These are phyloP conservation scores for Citrus hindsii DNA, from an alignment of 345 rosid species.

Conservation along the genomic window DNA sequence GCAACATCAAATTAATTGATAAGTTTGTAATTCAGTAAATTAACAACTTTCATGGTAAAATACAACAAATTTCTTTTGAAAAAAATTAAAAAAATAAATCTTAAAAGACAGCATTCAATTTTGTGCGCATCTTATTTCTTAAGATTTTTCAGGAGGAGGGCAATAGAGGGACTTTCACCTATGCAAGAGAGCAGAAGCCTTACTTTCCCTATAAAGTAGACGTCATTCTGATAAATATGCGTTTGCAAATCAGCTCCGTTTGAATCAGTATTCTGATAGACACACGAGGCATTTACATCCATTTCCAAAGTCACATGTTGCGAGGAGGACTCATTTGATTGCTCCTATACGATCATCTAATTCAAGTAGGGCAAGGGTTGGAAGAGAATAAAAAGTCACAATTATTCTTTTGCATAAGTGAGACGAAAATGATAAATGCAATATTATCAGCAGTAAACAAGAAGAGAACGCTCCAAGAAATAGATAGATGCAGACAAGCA, in stretches of 20 bases:
- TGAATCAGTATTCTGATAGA: conserved; percentile 6
- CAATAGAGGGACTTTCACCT: no score
- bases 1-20: not conserved
- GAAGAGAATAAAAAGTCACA: not conserved
- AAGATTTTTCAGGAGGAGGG: not conserved
- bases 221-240: no score
- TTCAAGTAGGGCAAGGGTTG: conserved; percentile 13
- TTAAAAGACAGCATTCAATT: no score
- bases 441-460: not conserved
- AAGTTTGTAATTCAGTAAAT: not conserved
- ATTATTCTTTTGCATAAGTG: conserved; percentile 1
- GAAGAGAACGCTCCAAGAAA: not conserved
- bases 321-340: conserved; percentile 27
- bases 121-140: not conserved
- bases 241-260: no score
- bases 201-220: no score
- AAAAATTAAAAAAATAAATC: no score
- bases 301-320: conserved; percentile 21
- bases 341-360: conserved; percentile 60
- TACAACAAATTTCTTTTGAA: no score
- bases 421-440: not conserved
- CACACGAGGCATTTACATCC: conserved; percentile 22
- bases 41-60: not conserved
- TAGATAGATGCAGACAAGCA: no score
- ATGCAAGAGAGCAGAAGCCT: no score